Percentiles rank a stretch among this genome's conserved stretches.
Conservation (phyloP, 495 filamentous ascomycete species). For the Thermothielavioides terrestris region DNA sequence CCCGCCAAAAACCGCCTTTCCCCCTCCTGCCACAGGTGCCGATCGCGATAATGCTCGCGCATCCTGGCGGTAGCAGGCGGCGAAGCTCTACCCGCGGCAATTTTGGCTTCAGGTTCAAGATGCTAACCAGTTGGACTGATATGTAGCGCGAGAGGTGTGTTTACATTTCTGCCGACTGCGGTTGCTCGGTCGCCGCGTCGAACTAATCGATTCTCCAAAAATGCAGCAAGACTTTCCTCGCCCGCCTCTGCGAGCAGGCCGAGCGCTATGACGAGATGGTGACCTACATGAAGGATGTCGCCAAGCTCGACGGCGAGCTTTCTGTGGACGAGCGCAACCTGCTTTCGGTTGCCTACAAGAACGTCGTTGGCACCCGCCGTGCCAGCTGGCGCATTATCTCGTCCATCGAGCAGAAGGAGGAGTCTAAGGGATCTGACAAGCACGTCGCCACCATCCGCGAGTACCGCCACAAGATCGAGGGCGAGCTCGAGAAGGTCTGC, state of each 20-base stretch:
- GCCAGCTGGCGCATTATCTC: conserved; percentile 99
- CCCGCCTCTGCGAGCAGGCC: conserved; percentile 99
- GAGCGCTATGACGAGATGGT: conserved; percentile 99
- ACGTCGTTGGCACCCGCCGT: conserved; percentile 96
- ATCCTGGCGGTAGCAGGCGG: conserved; percentile 18
- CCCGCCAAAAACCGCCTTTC: conserved; percentile 21
- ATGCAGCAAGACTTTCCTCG: conserved; percentile 98
- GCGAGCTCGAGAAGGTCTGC: conserved; percentile 95
- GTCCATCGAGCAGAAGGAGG: conserved; percentile 99
- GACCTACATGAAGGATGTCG: conserved; percentile 99
- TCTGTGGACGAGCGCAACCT: conserved; percentile 99
- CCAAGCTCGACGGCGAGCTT: conserved; percentile 95
- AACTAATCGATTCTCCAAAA: conserved; percentile 22
- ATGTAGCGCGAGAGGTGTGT: conserved; percentile 77
- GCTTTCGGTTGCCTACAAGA: conserved; percentile 98
- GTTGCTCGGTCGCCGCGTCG: conserved; percentile 1
- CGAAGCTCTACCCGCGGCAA: conserved; percentile 2
- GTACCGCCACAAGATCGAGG: conserved; percentile 98
- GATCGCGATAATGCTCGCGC: conserved; percentile 21
- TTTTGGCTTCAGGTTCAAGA: not conserved
- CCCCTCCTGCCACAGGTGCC: conserved; percentile 23
- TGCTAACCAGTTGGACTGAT: conserved; percentile 35
- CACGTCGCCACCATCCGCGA: conserved; percentile 93
- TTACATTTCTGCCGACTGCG: not conserved
- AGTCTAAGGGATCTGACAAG: conserved; percentile 97